A percentile compares a stretch with the other conserved stretches of the same genome.
Evolutionary conservation across 257 asterid genomes (phyloP).

Genomic region (Thymus mandschuricus): DNA sequence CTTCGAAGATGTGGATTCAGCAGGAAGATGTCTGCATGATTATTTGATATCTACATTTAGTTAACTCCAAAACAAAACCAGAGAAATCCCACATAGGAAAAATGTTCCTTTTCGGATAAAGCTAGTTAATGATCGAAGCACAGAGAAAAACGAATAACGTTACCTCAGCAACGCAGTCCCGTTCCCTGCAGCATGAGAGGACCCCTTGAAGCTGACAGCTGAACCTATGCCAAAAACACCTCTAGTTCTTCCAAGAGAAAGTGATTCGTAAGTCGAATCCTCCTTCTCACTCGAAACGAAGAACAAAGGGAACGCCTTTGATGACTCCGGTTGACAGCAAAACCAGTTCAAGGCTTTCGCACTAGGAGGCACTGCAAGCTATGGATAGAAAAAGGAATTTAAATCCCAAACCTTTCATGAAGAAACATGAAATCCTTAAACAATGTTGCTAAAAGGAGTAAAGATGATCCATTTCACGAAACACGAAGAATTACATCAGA

Average conservation of each 20-base stretch:
- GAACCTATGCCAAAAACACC: constrained; percentile 95
- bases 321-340: constrained; percentile 78
- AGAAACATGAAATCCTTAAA: constrained; percentile 21
- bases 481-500: constrained; percentile 1
- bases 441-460: neutral
- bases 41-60: neutral
- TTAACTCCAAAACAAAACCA: too few species aligned
- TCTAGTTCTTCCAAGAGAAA: constrained; percentile 70
- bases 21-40: constrained; percentile 58
- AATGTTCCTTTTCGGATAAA: neutral
- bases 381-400: constrained; percentile 26
- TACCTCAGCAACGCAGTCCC: constrained; percentile 55
- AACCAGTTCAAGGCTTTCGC: constrained; percentile 89
- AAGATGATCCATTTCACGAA: neutral
- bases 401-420: constrained; percentile 14
- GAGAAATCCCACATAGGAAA: too few species aligned
- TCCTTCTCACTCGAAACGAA: constrained; percentile 76
- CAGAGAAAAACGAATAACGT: neutral
- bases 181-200: constrained; percentile 45
- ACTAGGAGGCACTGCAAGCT: constrained; percentile 99
- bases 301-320: constrained; percentile 69
- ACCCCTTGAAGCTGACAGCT: constrained; percentile 64
- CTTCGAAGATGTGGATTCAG: constrained; percentile 64
- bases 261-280: constrained; percentile 58
- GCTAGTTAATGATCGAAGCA: constrained; percentile 10